Base-by-base conservation (phyloP, 2,329 filamentous ascomycete species). In the Coniochaeta sp. region DNA sequence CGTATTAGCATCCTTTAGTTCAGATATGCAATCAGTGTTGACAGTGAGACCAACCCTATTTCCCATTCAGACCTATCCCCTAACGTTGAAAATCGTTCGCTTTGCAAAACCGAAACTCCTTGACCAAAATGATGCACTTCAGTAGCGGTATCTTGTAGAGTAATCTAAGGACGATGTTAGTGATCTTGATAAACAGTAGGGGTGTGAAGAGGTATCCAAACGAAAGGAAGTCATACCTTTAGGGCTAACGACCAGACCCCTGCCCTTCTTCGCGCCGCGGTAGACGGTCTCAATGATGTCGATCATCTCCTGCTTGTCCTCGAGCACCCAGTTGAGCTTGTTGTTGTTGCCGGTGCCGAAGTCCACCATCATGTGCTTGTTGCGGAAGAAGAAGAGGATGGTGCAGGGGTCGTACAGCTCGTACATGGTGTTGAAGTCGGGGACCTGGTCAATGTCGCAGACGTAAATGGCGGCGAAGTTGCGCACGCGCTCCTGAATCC, bases 341-440 rank as follows among this genome's bases (percentile, higher is more conserved):
- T 99, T 99, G 76, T 99, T 99, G 78, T 99, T 96, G 65, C 95
- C 95, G 1, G 95, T 99, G 55, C 93, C 93, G 67, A 97, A 92
- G 84, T 98, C 93, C 74, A 90, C 91, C 90, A 96, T 96, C 86
- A 98, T 98, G 77, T 97, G 92, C 74, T 99, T 99, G 74, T 99
- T 99, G 63, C 93, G 86, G 80, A 93, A 96, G 82, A 96, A 96
- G 80, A 81, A 68, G 64, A 69, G 58, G 59, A 63, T 60, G n/a
- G 63, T 60, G 40, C 93, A 91, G 0, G 92, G 87, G 72, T 99
- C 73, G 67, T 77, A 81, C 66, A 74, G 67, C 69, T 81, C 86
- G 80, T 97, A 97, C 93, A 98, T 98, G 70, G 89, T 86, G 73
- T 95, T 97, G 80, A 96, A 97, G 74, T 96, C 92, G 60, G 90